Base-by-base conservation (phyloP, 2,329 filamentous ascomycete genomes). In the Aspergillus spinulosporus region DNA sequence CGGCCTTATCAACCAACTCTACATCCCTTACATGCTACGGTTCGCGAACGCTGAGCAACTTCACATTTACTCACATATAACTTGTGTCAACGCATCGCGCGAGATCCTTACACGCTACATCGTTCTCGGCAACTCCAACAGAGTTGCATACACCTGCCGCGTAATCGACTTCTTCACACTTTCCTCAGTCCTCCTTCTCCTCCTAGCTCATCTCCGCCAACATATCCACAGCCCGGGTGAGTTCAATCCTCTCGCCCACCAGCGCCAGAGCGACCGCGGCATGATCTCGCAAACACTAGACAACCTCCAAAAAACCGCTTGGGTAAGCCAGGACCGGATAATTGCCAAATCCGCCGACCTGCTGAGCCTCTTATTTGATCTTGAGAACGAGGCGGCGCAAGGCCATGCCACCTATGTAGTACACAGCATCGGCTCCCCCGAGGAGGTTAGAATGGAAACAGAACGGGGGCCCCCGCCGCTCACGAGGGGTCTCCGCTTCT, bases 1-100 rank as follows among this genome's bases (percentile, higher is more conserved):
- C 61, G 75, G 78, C 45, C 72, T 84, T 2, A 67, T 83, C 9
- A 76, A 80, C 40, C 74, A 81, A 6, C 74, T 84, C 0, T 82
- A 85, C 54, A 73, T 85, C 2, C 83, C 82, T 0, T 84, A 80
- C 58, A 79, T 84, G 70, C 74, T 84, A 14, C 75, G 72, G 14
- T 60, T 69, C n/a, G 65, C 66, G 1, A 62, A 65, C 3, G 49
- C 46, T 1, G 66, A 69, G 9, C 49, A 52, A 1, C 74, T 74
- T 7, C 76, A 78, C 54, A 76, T 80, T n/a, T 82, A 81, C 62
- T 80, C 76, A 56, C 79, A 77, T 58, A 74, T 75, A 4, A 77
- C 77, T 1, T 81, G 80, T 59, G 69, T 82, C 44, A 76, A 76
- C 29, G 77, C 82, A 1, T 79, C 79, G 29, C 79, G 83, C 2